A percentile compares a stretch with the other conserved stretches of the same genome.
These are phyloP conservation scores for Podospora sp. DNA, from an alignment of 495 filamentous ascomycete genomes.

Conservation along the genomic window DNA sequence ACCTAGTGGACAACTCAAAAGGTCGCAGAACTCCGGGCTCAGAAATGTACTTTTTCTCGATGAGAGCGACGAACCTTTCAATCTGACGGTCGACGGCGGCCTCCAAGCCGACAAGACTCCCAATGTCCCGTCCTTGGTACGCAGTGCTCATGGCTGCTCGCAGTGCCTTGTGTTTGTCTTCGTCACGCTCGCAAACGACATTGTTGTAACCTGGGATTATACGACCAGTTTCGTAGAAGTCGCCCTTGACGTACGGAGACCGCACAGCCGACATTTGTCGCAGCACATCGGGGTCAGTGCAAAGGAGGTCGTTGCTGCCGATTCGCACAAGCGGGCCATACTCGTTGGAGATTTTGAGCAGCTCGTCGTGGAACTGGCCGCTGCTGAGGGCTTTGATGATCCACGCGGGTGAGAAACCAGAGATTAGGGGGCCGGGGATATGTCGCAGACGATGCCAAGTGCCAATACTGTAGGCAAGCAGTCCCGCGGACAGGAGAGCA, in stretches of 20 bases:
- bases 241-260: slow-evolving; percentile 35
- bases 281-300: slow-evolving; percentile 39
- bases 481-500: neutral
- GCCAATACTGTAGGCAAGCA: neutral
- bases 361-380: slow-evolving; percentile 22
- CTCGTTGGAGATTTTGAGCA: slow-evolving; percentile 32
- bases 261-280: slow-evolving; percentile 36
- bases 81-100: slow-evolving; percentile 51
- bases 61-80: slow-evolving; percentile 40
- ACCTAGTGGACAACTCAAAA: slow-evolving; percentile 47
- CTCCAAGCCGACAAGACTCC: slow-evolving; percentile 23
- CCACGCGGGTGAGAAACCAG: slow-evolving; percentile 28
- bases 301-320: slow-evolving; percentile 48
- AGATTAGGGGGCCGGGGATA: slow-evolving; percentile 29
- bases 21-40: slow-evolving; percentile 46
- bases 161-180: slow-evolving; percentile 35
- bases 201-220: slow-evolving; percentile 49
- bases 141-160: slow-evolving; percentile 38
- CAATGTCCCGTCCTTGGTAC: slow-evolving; percentile 26
- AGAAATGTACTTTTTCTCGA: slow-evolving; percentile 53
- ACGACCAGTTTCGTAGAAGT: slow-evolving; percentile 48
- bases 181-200: slow-evolving; percentile 35
- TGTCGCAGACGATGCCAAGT: slow-evolving; percentile 32
- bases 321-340: slow-evolving; percentile 42
- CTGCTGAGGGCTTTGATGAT: slow-evolving; percentile 23